Evolutionary conservation across 176 grass and related monocot genomes (phyloP).

Genomic region (Oryza rufipogon): DNA sequence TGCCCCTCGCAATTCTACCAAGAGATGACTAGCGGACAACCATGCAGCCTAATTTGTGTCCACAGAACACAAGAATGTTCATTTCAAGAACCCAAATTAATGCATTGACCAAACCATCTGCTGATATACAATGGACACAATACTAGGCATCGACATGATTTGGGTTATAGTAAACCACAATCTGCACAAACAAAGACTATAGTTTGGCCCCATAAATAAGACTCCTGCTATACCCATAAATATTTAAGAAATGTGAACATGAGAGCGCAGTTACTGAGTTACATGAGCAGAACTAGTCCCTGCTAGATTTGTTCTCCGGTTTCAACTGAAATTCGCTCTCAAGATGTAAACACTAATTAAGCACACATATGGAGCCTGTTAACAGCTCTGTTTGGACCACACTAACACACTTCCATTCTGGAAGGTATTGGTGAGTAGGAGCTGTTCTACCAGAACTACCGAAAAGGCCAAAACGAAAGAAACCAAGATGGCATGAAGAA

Average conservation of each 20-base stretch:
- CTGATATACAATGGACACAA: neutral
- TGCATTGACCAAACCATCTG: slow-evolving; percentile 19
- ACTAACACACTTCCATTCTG: neutral
- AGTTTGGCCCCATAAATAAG: neutral
- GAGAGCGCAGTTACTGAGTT: neutral
- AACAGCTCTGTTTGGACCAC: neutral
- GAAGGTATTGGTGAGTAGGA: neutral
- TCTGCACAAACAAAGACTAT: slow-evolving; percentile 8
- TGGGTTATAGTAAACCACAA: neutral
- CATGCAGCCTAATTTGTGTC: slow-evolving; percentile 4
- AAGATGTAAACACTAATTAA: neutral
- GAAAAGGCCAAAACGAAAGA: neutral
- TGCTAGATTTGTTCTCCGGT: neutral
- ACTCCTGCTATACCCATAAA: neutral
- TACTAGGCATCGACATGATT: neutral
- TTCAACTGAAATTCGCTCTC: neutral
- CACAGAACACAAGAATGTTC: neutral
- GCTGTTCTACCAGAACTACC: neutral
- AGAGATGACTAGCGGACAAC: neutral
- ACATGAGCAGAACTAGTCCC: neutral
- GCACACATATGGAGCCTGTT: neutral
- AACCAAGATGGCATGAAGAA: neutral
- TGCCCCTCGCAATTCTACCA: slow-evolving; percentile 1
- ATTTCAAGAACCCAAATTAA: neutral
- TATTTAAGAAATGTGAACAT: neutral